phyloP scores from a whole-genome alignment of 352 stramenopile species.

The Plasmopara muralis region DNA sequence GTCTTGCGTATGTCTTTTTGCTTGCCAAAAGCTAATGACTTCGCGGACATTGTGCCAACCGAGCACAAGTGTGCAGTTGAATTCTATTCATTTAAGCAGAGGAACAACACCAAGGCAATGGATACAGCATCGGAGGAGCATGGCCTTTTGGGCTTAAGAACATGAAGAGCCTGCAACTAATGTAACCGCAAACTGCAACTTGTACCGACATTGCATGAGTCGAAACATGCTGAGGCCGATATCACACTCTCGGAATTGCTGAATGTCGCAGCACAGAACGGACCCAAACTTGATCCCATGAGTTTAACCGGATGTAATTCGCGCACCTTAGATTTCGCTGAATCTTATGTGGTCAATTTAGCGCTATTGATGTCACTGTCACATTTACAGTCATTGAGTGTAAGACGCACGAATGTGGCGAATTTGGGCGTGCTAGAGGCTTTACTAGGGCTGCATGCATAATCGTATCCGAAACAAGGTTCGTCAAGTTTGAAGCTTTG shows the following conservation, averaged over 20 bases:
- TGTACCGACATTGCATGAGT: conserved; percentile 26
- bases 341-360: conserved; percentile 30
- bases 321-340: conserved; percentile 24
- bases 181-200: conserved; percentile 25
- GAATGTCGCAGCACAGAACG: no score
- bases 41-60: no score
- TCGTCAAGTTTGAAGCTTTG: conserved; percentile 32
- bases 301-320: conserved; percentile 6
- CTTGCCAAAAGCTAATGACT: no score
- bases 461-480: conserved; percentile 36
- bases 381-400: conserved; percentile 29
- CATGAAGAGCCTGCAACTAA: conserved; percentile 31
- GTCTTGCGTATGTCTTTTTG: no score
- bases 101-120: no score
- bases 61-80: no score
- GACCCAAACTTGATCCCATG: no score
- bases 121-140: no score
- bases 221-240: conserved; percentile 15
- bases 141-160: no score
- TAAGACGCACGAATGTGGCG: conserved; percentile 29
- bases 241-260: no score
- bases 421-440: conserved; percentile 23
- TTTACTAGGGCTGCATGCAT: conserved; percentile 20
- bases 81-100: no score
- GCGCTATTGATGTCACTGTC: conserved; percentile 21